Base-by-base conservation (phyloP, 495 filamentous ascomycete genomes). In the Hyphodiscus hymeniophilus region DNA sequence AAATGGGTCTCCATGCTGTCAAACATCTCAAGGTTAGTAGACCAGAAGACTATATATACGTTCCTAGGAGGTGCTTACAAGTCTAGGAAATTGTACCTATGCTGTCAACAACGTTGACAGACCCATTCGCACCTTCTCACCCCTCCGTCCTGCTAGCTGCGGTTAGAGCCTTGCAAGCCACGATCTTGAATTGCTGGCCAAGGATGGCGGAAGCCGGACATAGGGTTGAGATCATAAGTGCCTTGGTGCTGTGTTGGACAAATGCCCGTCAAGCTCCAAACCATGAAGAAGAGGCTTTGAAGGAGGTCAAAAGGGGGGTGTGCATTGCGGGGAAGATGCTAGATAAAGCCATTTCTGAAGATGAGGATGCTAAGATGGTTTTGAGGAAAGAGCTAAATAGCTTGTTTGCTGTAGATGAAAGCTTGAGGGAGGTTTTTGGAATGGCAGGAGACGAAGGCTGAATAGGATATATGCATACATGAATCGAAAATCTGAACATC, bases 141-240 rank as follows among this genome's bases (percentile, higher is more conserved):
- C 72, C 75, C 0, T 62, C 69, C 2, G 63, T 85, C 0, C 65
- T 94, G 0, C 36, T 67, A 1, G 65, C 73, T 0, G 76, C 81
- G 1, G 59, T 75, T 5, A 55, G 66, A 7, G 66, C 79, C 0
- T 46, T 88, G 22, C 72, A 81, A 40, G 63, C 64, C 0, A 66
- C 85, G 11, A 64, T 95, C n/a, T 50, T 75, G 18, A 82, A 71
- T 36, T 78, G 75, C n/a, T 91, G 92, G 79, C 81, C 85, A 10
- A 70, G 89, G 0, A 64, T 95, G 7, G 30, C 41, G 13, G 10
- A 28, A 8, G 8, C 41, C 2, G 11, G 10, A 15, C 41, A 43
- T 31, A 20, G 41, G 2, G 11, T 28, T 3, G n/a, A 12, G 6
- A 28, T 43, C 11, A 26, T 31, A 7, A 43, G 23, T n/a, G 21